Percentiles rank a stretch among this genome's conserved stretches.
These are phyloP conservation scores for Mimosa bimucronata DNA, from an alignment of 306 rosid genomes.

Conservation along the genomic window DNA sequence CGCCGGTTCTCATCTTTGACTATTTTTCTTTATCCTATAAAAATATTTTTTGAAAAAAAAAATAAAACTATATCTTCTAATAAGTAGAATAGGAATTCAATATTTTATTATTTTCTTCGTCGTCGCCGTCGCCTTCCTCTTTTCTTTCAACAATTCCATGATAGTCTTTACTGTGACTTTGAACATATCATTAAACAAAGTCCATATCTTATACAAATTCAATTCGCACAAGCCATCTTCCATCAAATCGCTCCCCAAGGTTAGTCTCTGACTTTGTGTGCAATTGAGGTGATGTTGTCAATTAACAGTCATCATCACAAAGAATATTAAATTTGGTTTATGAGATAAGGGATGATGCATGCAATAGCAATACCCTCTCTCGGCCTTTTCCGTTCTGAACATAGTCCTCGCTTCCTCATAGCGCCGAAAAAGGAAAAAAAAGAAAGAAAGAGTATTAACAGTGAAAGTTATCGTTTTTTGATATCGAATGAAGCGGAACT, in stretches of 20 bases:
- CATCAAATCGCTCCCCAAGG: constrained; percentile 21
- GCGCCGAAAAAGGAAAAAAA: too few relatives aligned
- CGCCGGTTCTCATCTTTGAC: background rate
- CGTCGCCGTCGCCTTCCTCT: background rate
- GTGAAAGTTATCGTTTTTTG: background rate
- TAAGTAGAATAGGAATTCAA: background rate
- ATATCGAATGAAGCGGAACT: background rate
- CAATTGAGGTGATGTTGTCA: constrained; percentile 1
- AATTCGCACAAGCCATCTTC: background rate
- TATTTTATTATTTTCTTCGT: background rate
- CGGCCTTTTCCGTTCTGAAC: background rate
- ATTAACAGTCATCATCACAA: background rate
- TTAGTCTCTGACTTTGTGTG: constrained; percentile 24
- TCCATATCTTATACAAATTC: background rate
- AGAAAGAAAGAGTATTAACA: background rate
- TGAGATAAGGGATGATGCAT: background rate
- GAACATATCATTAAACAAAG: background rate
- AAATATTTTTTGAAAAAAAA: background rate
- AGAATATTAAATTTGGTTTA: background rate
- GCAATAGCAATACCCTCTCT: background rate
- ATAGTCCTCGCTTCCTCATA: background rate
- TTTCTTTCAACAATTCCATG: background rate
- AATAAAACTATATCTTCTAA: background rate
- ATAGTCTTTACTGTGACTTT: constrained; percentile 1
- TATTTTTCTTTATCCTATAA: background rate